Base-by-base conservation (phyloP, 768 basidiomycete genomes). In the Trametes cinnabarina region DNA sequence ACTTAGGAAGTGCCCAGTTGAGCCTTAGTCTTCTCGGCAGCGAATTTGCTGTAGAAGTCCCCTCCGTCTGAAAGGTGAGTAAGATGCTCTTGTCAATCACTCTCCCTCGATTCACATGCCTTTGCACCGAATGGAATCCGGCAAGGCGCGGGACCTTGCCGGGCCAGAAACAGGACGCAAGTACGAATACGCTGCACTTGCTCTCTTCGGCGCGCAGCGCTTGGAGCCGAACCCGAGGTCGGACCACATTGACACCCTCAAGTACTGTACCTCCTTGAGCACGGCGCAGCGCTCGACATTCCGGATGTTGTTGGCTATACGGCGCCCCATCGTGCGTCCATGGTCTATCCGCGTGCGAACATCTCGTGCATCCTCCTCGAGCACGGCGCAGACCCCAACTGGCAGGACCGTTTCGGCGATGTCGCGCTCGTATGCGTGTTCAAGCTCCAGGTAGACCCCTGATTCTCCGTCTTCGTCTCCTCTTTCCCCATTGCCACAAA, bases 291-390 rank as follows among this genome's bases (percentile, higher is more conserved):
- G 3, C 73, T 72, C 3, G 72, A 82, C 47, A 22, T 73, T 1
- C 69, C 69, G 1, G 83, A 83, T 55, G 76, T 84, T 37, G 72
- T 68, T 11, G 81, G 81, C 2, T 72, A 72, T 66, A 83, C 80
- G 1, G 78, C 83, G 1, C 73, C 84, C 2, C 75, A 79, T 43
- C 82, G 83, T 63, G 69, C 73, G 0, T 74, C 74, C 9, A 73
- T 73, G 10, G 68, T 69, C 0, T n/a, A 47, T 3, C 66, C 70
- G 0, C 64, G 71, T 32, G 46, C 68, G 1, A 69, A 73, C 15
- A 64, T 82, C 19, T 67, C 72, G 0, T 74, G 74, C 15, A 58
- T 71, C 19, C 70, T 86, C 22, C 58, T 84, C 22, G 68, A 74
- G 55, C 67, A 71, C 15, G 80, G 80, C 4, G 83, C 81, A 3